phyloP scores from a whole-genome alignment of 2,329 filamentous ascomycete genomes.

The Nemania abortiva region DNA sequence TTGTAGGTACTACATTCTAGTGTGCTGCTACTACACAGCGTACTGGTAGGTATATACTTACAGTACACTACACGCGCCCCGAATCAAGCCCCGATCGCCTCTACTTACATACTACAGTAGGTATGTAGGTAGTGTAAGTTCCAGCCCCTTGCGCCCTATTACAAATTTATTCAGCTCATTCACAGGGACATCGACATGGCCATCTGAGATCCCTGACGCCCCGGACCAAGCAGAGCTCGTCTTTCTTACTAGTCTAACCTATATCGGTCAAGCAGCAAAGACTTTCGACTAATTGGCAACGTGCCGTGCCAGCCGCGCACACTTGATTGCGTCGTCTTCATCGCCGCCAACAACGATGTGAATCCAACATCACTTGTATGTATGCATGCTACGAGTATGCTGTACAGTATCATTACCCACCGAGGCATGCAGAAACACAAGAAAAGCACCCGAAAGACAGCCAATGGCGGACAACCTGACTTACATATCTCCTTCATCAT shows the following conservation, averaged over 20 bases:
- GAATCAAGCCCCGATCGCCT: constrained; percentile 17
- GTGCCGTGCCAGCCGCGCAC: constrained; percentile 17
- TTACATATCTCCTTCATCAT: constrained; percentile 16
- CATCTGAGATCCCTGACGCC: constrained; percentile 11
- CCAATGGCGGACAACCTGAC: constrained; percentile 1
- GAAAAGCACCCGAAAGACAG: constrained; percentile 23
- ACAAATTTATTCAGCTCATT: constrained; percentile 28
- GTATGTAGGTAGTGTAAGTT: background rate
- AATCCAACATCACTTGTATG: constrained; percentile 7
- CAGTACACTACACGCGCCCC: background rate
- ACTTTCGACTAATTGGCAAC: constrained; percentile 10
- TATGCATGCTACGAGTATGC: background rate
- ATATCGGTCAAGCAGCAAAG: constrained; percentile 11
- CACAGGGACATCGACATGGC: background rate
- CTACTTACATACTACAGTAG: background rate
- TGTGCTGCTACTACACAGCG: too few relatives aligned
- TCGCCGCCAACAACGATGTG: constrained; percentile 12
- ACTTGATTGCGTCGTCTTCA: constrained; percentile 12
- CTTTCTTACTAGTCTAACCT: background rate
- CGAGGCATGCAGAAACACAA: constrained; percentile 7
- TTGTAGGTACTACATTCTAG: too few relatives aligned
- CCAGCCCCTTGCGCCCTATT: constrained; percentile 22
- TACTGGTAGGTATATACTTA: too few relatives aligned
- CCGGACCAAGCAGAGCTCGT: background rate
- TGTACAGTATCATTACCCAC: background rate